A percentile compares a stretch with the other conserved stretches of the same genome.
Evolutionary conservation across 495 filamentous ascomycete genomes (phyloP).

Genomic region (Tetracladium setigerum): DNA sequence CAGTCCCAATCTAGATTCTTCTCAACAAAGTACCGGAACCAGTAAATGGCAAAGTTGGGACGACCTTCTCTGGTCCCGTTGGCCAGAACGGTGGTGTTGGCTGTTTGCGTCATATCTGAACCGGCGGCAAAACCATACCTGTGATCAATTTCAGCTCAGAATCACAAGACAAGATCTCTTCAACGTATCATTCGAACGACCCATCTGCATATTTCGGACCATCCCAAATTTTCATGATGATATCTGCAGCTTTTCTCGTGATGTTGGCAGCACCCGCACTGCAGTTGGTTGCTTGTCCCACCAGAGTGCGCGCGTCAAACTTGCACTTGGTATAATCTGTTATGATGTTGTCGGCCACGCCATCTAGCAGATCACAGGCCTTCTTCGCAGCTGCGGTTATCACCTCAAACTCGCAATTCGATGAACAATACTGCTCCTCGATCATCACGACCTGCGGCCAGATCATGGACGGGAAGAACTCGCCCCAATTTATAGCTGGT

Average conservation of each 20-base stretch:
- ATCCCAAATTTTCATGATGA: background rate
- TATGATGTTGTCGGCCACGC: constrained; percentile 29
- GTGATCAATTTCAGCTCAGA: too few relatives aligned
- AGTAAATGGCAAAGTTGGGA: background rate
- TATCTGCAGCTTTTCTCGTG: background rate
- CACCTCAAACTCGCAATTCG: constrained; percentile 25
- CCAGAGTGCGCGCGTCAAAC: constrained; percentile 1
- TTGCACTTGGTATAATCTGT: constrained; percentile 16
- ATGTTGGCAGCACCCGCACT: background rate
- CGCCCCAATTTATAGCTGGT: constrained; percentile 27
- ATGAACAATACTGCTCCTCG: constrained; percentile 14
- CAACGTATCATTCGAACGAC: too few relatives aligned
- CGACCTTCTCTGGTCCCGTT: constrained; percentile 4
- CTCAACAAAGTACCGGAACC: constrained; percentile 7
- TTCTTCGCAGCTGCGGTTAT: constrained; percentile 22
- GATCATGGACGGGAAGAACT: constrained; percentile 7
- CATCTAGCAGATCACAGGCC: constrained; percentile 33
- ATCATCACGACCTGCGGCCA: constrained; percentile 30
- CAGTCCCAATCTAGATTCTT: constrained; percentile 16
- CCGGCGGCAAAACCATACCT: constrained; percentile 16
- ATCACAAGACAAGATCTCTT: too few relatives aligned
- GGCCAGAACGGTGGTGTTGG: constrained; percentile 1
- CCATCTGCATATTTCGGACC: constrained; percentile 5
- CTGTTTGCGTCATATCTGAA: background rate
- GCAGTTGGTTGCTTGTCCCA: constrained; percentile 6